Evolutionary conservation across 202 grass and related monocot genomes (phyloP).

Genomic region (Miscanthus sacchariflorus): DNA sequence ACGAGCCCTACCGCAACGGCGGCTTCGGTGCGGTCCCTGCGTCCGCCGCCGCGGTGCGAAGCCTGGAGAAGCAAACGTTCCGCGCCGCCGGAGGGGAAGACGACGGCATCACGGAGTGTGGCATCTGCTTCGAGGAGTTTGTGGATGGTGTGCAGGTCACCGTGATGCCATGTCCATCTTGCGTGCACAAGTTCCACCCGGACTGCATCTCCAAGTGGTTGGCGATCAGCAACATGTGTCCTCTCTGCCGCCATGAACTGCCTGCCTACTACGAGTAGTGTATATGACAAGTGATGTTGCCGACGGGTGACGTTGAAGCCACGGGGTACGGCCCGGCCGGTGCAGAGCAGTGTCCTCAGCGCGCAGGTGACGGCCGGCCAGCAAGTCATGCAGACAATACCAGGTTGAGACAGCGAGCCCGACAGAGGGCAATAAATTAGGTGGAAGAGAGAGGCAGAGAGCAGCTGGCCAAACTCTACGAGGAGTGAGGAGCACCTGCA

Average conservation of each 20-base stretch:
- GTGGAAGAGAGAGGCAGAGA: too few species aligned
- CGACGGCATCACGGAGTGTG: neutral
- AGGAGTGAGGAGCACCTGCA: too few species aligned
- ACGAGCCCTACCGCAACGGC: too few species aligned
- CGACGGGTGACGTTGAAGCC: too few species aligned
- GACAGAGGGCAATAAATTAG: too few species aligned
- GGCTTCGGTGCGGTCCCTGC: conserved; percentile 32
- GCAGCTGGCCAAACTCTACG: too few species aligned
- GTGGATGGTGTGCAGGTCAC: neutral
- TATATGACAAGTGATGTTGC: too few species aligned
- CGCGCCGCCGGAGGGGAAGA: neutral
- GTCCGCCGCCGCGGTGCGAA: neutral
- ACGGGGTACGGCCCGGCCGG: too few species aligned
- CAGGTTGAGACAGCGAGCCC: too few species aligned
- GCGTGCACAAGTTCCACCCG: neutral
- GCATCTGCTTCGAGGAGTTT: neutral
- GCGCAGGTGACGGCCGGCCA: too few species aligned
- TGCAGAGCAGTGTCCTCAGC: too few species aligned
- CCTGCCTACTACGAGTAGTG: neutral
- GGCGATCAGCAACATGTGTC: neutral
- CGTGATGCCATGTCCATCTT: neutral
- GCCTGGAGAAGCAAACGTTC: neutral
- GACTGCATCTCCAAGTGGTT: neutral
- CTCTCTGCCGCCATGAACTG: conserved; percentile 27
- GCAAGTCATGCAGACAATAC: too few species aligned